phyloP scores from a whole-genome alignment of 371 early-diverging fungal species.

The Circinella minor region DNA sequence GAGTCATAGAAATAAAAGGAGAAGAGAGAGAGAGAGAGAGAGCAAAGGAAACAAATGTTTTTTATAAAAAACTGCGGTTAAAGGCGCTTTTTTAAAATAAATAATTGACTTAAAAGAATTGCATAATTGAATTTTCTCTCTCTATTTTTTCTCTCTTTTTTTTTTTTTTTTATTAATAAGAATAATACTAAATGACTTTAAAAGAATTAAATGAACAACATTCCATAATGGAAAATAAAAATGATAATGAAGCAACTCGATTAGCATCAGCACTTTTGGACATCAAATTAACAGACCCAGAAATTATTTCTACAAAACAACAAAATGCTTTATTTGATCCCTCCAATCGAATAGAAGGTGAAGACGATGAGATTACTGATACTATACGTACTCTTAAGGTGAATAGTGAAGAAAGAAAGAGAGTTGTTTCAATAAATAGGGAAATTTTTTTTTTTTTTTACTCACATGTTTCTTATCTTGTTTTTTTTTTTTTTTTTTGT shows the following conservation, averaged over 20 bases:
- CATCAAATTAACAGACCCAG: constrained; percentile 3
- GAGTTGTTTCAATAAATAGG: neutral
- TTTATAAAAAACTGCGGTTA: neutral
- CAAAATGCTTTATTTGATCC: constrained; percentile 15
- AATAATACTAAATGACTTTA: neutral
- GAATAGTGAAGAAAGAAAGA: neutral
- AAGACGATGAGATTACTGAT: neutral
- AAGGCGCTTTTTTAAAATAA: constrained; percentile 1
- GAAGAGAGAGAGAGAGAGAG: too few species aligned
- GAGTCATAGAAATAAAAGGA: too few species aligned
- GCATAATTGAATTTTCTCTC: neutral
- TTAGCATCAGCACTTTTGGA: constrained; percentile 11
- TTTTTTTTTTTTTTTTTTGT: too few species aligned
- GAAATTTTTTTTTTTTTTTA: neutral
- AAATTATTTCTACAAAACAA: constrained; percentile 4
- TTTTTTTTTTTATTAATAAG: too few species aligned
- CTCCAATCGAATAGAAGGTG: constrained; percentile 11
- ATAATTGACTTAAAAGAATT: neutral
- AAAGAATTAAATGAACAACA: neutral
- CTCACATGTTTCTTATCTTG: neutral
- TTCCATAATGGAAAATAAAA: neutral
- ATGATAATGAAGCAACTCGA: constrained; percentile 11
- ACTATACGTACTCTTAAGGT: constrained; percentile 18
- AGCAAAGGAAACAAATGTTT: too few species aligned
- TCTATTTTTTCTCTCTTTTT: neutral